These are phyloP conservation scores for Dendryphion nanum DNA, from an alignment of 2,329 filamentous ascomycete species.

Conservation along the genomic window DNA sequence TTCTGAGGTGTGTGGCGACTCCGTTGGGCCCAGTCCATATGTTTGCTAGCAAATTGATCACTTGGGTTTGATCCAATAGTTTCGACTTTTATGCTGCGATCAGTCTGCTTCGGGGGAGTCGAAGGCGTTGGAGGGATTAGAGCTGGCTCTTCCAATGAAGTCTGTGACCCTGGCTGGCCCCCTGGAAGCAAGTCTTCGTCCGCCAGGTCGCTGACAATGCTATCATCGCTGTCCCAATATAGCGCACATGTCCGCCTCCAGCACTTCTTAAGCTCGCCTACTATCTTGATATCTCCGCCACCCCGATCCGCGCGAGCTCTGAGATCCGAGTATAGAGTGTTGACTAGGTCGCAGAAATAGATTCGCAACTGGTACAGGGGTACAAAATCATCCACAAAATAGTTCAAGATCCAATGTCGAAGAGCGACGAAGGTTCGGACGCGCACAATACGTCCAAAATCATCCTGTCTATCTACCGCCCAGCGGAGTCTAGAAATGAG, in stretches of 20 bases:
- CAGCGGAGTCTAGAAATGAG: slow-evolving; percentile 82
- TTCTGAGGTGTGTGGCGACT: slow-evolving; percentile 38
- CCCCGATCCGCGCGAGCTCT: slow-evolving; percentile 52
- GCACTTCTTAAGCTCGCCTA: slow-evolving; percentile 93
- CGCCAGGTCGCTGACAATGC: slow-evolving; percentile 57
- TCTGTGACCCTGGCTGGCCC: slow-evolving; percentile 56
- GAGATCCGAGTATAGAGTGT: slow-evolving; percentile 57
- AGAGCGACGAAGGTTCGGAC: slow-evolving; percentile 94
- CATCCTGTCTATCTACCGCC: slow-evolving; percentile 77
- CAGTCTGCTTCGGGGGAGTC: slow-evolving; percentile 23
- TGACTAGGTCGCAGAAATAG: slow-evolving; percentile 78
- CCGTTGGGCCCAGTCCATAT: slow-evolving; percentile 40
- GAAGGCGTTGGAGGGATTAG: slow-evolving; percentile 13
- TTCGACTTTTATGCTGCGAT: slow-evolving; percentile 29
- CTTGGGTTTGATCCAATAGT: slow-evolving; percentile 37
- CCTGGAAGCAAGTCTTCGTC: slow-evolving; percentile 73
- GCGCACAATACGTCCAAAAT: slow-evolving; percentile 88
- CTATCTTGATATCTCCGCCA: slow-evolving; percentile 74
- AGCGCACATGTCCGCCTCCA: slow-evolving; percentile 88
- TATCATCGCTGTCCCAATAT: slow-evolving; percentile 80
- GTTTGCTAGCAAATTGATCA: slow-evolving; percentile 37
- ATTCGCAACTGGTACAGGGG: slow-evolving; percentile 69
- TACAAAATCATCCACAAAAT: slow-evolving; percentile 93
- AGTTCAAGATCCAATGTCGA: slow-evolving; percentile 96
- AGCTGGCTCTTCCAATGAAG: slow-evolving; percentile 20